phyloP scores from a whole-genome alignment of 2,329 filamentous ascomycete species.

The Aspergillus sp. region DNA sequence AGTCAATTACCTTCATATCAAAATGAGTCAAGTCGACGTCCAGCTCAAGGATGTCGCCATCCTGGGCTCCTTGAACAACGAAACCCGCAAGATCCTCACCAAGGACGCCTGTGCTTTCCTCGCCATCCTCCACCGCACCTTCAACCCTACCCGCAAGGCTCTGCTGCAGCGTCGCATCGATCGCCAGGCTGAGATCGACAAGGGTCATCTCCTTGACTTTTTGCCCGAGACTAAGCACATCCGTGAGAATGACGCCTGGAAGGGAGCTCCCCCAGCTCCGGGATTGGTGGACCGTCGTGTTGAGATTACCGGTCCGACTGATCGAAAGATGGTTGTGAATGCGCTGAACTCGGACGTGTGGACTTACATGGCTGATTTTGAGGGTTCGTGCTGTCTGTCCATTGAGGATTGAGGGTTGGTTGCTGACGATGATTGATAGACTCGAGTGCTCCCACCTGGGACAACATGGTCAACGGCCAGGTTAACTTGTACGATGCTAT shows the following conservation, averaged over 20 bases:
- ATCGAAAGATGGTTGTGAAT: constrained; percentile 99
- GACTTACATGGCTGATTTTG: constrained; percentile 99
- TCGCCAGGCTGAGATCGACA: constrained; percentile 90
- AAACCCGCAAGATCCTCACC: constrained; percentile 84
- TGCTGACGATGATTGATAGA: constrained; percentile 50
- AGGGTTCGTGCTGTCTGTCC: constrained; percentile 57
- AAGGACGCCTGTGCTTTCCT: constrained; percentile 89
- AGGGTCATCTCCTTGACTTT: constrained; percentile 85
- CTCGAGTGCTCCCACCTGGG: constrained; percentile 93
- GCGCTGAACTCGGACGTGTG: constrained; percentile 92
- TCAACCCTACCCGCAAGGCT: constrained; percentile 82
- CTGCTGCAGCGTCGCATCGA: constrained; percentile 81
- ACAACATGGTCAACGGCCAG: constrained; percentile 98
- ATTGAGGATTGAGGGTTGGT: neutral
- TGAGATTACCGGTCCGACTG: constrained; percentile 95
- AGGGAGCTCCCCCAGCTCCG: constrained; percentile 82
- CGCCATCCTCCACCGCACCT: constrained; percentile 88
- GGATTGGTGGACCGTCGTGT: constrained; percentile 89
- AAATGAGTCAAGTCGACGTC: constrained; percentile 66
- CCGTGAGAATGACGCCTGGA: constrained; percentile 91
- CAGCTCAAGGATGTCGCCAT: constrained; percentile 86
- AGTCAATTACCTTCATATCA: constrained; percentile 15
- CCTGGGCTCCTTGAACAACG: constrained; percentile 71
- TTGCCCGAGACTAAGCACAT: constrained; percentile 93
- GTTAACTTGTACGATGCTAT: constrained; percentile 97